Conservation (phyloP, 495 filamentous ascomycete species). For the Penicillium flavigenum region DNA sequence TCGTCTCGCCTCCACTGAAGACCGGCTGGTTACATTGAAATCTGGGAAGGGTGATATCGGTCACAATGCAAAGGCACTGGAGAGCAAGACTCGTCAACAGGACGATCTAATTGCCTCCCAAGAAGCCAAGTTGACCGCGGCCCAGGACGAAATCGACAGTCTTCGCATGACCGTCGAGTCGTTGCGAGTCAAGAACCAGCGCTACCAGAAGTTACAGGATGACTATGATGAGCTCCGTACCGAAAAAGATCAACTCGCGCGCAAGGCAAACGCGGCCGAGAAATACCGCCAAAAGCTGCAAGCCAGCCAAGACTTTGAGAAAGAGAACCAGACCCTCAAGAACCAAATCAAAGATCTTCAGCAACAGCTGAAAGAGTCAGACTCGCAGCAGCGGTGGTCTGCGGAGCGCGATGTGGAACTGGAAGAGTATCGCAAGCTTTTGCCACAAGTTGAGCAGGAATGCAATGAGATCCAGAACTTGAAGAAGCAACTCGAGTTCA, state of each 20-base stretch:
- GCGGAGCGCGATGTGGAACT: conserved; percentile 55
- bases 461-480: conserved; percentile 58
- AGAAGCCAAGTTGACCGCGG: conserved; percentile 53
- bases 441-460: conserved; percentile 61
- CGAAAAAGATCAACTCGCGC: conserved; percentile 70
- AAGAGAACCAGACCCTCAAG: conserved; percentile 64
- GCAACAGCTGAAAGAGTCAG: conserved; percentile 56
- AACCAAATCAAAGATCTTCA: conserved; percentile 58
- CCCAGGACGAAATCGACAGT: conserved; percentile 45
- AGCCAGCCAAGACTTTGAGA: conserved; percentile 66
- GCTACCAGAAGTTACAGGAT: conserved; percentile 58
- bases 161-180: conserved; percentile 44
- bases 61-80: conserved; percentile 46
- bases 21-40: conserved; percentile 45
- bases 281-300: conserved; percentile 75
- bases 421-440: conserved; percentile 56
- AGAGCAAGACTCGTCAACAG: conserved; percentile 50
- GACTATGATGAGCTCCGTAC: conserved; percentile 70
- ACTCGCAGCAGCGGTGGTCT: conserved; percentile 45
- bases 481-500: conserved; percentile 57
- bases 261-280: conserved; percentile 74
- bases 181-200: conserved; percentile 44
- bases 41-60: conserved; percentile 46
- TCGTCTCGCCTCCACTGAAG: conserved; percentile 47
- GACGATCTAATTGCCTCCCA: conserved; percentile 58